Conservation (phyloP, 257 asterid genomes). For the Echium plantagineum region DNA sequence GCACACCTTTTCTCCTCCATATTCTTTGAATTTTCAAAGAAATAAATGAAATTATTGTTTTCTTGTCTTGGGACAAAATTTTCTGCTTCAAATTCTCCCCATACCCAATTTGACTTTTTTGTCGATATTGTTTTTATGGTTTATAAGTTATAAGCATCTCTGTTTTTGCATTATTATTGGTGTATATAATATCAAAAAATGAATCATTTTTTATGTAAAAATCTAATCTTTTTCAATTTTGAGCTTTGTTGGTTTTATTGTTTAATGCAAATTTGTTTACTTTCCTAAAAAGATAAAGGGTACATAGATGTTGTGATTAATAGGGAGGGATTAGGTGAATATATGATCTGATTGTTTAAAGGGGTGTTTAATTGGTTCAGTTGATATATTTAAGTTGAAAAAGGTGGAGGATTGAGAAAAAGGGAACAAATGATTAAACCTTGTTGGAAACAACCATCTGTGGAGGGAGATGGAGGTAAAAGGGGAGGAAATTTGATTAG, state of each 20-base stretch:
- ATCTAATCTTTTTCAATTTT: too few relatives aligned
- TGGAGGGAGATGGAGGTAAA: slow-evolving; percentile 53
- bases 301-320: neutral
- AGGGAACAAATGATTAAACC: slow-evolving; percentile 52
- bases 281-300: neutral
- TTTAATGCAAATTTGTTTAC: neutral
- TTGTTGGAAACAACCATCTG: slow-evolving; percentile 69
- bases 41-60: slow-evolving; percentile 30
- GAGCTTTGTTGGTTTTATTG: neutral
- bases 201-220: slow-evolving; percentile 18
- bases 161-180: slow-evolving; percentile 34
- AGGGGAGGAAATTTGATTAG: slow-evolving; percentile 21
- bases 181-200: slow-evolving; percentile 40
- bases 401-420: neutral
- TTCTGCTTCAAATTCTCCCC: slow-evolving; percentile 45
- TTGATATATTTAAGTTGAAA: slow-evolving; percentile 3
- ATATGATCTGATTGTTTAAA: neutral
- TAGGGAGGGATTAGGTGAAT: slow-evolving; percentile 5
- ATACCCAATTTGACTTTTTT: slow-evolving; percentile 49
- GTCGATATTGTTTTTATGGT: slow-evolving; percentile 13
- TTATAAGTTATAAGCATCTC: neutral
- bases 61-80: slow-evolving; percentile 33
- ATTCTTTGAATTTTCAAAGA: slow-evolving; percentile 47
- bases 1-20: slow-evolving; percentile 30
- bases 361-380: slow-evolving; percentile 6